Evolutionary conservation across 2,329 filamentous ascomycete species (phyloP), one percentile per base, ranked within the genome.

Genomic region (Neurospora crassa): DNA sequence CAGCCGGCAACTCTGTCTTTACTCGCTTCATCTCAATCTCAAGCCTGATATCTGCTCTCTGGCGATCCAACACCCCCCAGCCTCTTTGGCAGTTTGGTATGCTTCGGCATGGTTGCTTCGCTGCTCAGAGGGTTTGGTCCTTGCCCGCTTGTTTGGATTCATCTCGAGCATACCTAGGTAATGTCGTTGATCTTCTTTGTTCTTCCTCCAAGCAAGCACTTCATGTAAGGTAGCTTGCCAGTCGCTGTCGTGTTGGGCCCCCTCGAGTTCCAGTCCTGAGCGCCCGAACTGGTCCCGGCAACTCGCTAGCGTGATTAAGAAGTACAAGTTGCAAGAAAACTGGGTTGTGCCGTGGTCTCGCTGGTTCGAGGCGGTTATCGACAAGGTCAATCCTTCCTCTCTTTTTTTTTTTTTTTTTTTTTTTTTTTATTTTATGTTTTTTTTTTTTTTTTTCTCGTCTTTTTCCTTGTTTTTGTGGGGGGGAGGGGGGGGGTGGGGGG

Each of bases 101-200:
- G 71, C 75, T 34, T 71, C 68, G 2, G 59, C 67, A 68, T 77
- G 76, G 68, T 76, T 76, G 3, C 24, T 29, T 3, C 3, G 24
- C 24, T 29, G 24, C 75, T 75, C 11, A 77, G 71, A n/a, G 76
- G 74, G 37, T 70, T 69, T n/a, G 74, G 37, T 70, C 69, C 24
- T 73, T 72, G 16, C 71, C 74, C 10, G 73, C 74, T 69, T 73
- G 74, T 88, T 85, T 0, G 85, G 83, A 7, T 83, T 82, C 72
- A 86, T 86, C 1, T 83, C 83, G 20, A 79, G 79, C 70, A 89
- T 81, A 29, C 24, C 24, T 24, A 67, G n/a, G n/a, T n/a, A n/a
- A 89, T 79, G 68, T 84, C 81, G 68, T 84, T 87, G n/a, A 90
- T 81, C 75, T 90, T 88, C 29, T 82, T 53, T 88, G 86, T 77